phyloP scores from a whole-genome alignment of 2,329 filamentous ascomycete species.

The Diplocarpon mali region DNA sequence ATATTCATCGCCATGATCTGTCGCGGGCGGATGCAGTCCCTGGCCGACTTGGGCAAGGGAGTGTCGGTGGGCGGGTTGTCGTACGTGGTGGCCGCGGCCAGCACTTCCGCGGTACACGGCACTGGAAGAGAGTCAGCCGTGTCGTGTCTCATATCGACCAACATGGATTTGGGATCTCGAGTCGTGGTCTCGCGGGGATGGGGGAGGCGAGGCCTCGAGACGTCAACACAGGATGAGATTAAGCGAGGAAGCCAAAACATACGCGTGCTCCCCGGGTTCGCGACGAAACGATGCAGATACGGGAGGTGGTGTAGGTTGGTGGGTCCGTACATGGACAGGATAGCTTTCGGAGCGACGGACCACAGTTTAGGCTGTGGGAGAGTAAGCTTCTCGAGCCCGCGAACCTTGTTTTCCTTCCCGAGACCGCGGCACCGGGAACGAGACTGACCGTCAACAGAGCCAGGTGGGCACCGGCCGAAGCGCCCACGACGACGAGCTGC shows the following conservation, averaged over 20 bases:
- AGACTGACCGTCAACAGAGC: slow-evolving; percentile 13
- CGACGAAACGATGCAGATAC: slow-evolving; percentile 1
- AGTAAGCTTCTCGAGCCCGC: neutral
- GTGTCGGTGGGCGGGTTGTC: slow-evolving; percentile 7
- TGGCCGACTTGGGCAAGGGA: neutral
- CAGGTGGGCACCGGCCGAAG: slow-evolving; percentile 13
- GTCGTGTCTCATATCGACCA: too few species aligned
- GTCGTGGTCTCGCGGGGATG: too few species aligned
- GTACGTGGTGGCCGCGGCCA: slow-evolving; percentile 8
- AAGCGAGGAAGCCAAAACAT: too few species aligned
- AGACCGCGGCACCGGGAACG: too few species aligned
- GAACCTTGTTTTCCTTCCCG: neutral
- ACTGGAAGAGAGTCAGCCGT: neutral
- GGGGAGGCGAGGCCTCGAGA: too few species aligned
- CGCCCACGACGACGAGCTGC: slow-evolving; percentile 13
- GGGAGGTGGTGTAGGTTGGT: slow-evolving; percentile 9
- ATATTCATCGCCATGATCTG: slow-evolving; percentile 6
- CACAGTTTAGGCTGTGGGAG: slow-evolving; percentile 13
- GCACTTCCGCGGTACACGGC: slow-evolving; percentile 5
- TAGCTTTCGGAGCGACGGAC: slow-evolving; percentile 6
- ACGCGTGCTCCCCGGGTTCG: too few species aligned
- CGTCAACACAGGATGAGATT: too few species aligned
- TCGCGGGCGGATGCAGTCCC: slow-evolving; percentile 9
- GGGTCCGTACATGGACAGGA: slow-evolving; percentile 13
- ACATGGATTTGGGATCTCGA: too few species aligned